Evolutionary conservation across 305 asterid genomes (phyloP).

Genomic region (Fraxinus velutina): DNA sequence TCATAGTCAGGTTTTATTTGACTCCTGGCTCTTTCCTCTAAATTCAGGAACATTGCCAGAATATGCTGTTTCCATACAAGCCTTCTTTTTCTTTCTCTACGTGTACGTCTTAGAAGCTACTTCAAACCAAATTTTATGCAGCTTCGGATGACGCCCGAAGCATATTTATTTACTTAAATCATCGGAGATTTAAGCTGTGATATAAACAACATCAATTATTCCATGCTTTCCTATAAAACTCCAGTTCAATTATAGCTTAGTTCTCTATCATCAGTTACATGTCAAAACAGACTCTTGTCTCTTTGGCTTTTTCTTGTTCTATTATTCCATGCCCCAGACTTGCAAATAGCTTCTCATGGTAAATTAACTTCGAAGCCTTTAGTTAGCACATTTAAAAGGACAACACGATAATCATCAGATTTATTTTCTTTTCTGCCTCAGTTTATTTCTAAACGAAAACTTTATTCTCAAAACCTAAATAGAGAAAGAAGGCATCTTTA

Average conservation of each 20-base stretch:
- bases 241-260: neutral
- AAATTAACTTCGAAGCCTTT: neutral
- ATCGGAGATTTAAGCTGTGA: neutral
- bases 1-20: neutral
- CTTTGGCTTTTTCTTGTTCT: neutral
- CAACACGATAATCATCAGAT: neutral
- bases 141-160: neutral
- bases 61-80: neutral
- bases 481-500: neutral
- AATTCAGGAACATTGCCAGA: neutral
- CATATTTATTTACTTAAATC: neutral
- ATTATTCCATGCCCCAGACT: neutral
- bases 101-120: neutral
- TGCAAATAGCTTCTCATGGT: neutral
- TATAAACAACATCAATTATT: neutral
- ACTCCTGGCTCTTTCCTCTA: neutral
- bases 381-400: neutral
- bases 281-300: neutral
- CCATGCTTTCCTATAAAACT: neutral
- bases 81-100: neutral
- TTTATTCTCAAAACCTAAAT: neutral
- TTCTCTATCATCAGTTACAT: neutral
- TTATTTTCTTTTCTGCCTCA: neutral
- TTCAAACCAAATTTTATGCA: neutral
- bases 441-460: neutral